A percentile compares a stretch with the other conserved stretches of the same genome.
Evolutionary conservation across 768 basidiomycete species (phyloP).

Genomic region (Lactifluus rugatus): DNA sequence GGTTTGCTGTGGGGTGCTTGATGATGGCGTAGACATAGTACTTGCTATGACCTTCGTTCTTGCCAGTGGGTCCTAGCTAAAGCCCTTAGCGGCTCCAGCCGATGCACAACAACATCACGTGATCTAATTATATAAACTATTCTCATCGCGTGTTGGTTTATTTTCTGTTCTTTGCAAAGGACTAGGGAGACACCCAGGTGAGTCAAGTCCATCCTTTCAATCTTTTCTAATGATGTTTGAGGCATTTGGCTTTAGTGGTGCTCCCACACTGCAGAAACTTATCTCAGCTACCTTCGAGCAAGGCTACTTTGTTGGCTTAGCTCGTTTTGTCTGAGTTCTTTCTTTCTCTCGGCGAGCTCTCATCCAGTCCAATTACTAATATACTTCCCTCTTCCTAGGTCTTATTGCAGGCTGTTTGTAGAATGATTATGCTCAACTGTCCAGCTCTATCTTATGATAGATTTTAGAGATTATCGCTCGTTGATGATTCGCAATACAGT

Average conservation of each 20-base stretch:
- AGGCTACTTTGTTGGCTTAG: conserved; percentile 32
- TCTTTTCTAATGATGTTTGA: conserved; percentile 62
- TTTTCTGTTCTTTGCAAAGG: background rate
- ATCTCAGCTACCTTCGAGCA: conserved; percentile 89
- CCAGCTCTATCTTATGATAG: background rate
- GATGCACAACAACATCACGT: background rate
- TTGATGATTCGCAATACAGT: background rate
- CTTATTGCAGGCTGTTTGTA: background rate
- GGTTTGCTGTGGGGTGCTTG: conserved; percentile 12
- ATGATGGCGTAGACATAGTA: conserved; percentile 18
- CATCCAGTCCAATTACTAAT: background rate
- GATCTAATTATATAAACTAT: conserved; percentile 1
- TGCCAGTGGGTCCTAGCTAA: too few species aligned
- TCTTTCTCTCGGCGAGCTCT: background rate
- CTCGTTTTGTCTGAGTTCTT: conserved; percentile 39
- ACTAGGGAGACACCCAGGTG: conserved; percentile 19
- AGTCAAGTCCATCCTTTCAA: conserved; percentile 18
- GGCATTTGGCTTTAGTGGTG: conserved; percentile 88
- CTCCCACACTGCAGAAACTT: conserved; percentile 70
- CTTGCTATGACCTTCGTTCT: background rate
- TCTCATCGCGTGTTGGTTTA: background rate
- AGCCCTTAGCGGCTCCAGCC: too few species aligned
- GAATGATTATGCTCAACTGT: too few species aligned
- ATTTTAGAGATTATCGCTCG: background rate
- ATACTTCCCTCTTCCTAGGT: background rate